Evolutionary conservation across 371 early-diverging fungal species (phyloP).

Genomic region (Mortierella sp.): DNA sequence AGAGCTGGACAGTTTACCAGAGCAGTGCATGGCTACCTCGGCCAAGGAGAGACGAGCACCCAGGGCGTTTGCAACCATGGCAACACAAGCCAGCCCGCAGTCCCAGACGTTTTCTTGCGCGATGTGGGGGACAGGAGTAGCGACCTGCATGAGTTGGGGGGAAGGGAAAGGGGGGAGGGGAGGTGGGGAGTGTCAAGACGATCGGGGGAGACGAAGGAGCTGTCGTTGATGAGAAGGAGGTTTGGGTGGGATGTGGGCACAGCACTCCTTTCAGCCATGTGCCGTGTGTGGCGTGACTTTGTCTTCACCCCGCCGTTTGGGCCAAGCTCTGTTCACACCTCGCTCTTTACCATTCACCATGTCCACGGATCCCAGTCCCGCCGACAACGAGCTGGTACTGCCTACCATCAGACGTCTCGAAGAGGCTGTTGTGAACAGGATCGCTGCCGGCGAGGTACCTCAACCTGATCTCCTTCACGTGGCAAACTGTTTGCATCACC

Average conservation of each 20-base stretch:
- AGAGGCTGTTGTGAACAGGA: constrained; percentile 88
- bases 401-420: constrained; percentile 76
- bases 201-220: background rate
- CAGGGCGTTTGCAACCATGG: constrained; percentile 75
- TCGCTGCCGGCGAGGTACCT: constrained; percentile 94
- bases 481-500: background rate
- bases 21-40: constrained; percentile 41
- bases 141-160: constrained; percentile 27
- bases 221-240: too few species aligned
- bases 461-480: constrained; percentile 4
- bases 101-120: constrained; percentile 70
- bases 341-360: constrained; percentile 3
- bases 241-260: too few species aligned
- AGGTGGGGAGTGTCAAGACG: background rate
- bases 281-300: too few species aligned
- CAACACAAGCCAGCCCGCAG: constrained; percentile 87
- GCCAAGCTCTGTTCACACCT: too few species aligned
- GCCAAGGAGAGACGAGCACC: constrained; percentile 42
- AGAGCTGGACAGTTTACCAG: constrained; percentile 13
- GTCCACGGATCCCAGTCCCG: constrained; percentile 11
- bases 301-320: too few species aligned
- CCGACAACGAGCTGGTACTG: constrained; percentile 3
- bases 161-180: background rate
- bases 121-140: constrained; percentile 45
- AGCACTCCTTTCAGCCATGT: too few species aligned